These are phyloP conservation scores for Pycnococcus provasolii DNA, from an alignment of 139 green algal genomes.

Conservation along the genomic window DNA sequence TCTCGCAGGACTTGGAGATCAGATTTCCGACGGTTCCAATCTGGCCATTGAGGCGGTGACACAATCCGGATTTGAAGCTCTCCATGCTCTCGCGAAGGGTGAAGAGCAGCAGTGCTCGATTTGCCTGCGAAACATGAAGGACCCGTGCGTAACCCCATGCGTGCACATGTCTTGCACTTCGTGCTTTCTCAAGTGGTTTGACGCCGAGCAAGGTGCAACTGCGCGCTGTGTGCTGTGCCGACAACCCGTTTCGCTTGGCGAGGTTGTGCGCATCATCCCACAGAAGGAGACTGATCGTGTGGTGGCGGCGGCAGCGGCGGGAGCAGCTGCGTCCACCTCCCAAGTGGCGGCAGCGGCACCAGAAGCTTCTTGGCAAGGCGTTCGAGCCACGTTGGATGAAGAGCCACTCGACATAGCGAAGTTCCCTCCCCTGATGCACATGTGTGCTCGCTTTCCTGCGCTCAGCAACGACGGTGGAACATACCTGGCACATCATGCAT, in stretches of 20 bases:
- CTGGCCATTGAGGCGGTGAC: background rate
- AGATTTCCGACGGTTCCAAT: too few relatives aligned
- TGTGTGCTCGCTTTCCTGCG: background rate
- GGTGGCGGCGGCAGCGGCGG: background rate
- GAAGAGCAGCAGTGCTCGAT: background rate
- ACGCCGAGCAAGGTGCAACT: background rate
- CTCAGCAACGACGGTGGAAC: background rate
- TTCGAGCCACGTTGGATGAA: too few relatives aligned
- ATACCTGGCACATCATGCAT: background rate
- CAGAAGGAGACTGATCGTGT: background rate
- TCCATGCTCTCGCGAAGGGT: background rate
- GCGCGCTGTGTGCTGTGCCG: background rate
- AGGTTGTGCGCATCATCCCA: background rate
- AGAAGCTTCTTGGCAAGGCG: too few relatives aligned
- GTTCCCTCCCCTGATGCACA: too few relatives aligned
- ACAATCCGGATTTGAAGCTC: background rate
- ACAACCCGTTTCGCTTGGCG: background rate
- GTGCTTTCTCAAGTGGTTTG: background rate
- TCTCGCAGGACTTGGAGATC: too few relatives aligned
- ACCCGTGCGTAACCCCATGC: conserved; percentile 1
- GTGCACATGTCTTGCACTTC: conserved; percentile 1
- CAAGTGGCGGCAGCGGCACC: too few relatives aligned
- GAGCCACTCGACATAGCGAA: too few relatives aligned
- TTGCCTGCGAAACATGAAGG: background rate
- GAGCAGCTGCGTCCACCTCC: too few relatives aligned